A percentile compares a stretch with the other conserved stretches of the same genome.
Evolutionary conservation across 2,329 filamentous ascomycete genomes (phyloP).

Genomic region (Aurifilum marmelostoma): DNA sequence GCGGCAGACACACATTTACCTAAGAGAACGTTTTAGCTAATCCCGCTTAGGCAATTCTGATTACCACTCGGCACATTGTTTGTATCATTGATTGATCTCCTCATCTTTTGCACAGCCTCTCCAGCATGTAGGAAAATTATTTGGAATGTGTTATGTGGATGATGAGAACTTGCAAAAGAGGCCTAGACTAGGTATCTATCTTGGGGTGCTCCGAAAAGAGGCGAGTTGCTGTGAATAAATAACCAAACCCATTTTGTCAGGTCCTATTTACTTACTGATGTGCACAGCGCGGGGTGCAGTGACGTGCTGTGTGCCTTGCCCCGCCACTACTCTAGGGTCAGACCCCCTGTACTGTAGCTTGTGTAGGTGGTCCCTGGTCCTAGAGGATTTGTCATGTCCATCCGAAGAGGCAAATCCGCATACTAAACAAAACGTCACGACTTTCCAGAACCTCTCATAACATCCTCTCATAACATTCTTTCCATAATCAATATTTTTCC

Average conservation of each 20-base stretch:
- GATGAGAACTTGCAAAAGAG: not conserved
- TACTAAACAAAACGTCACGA: slow-evolving; percentile 2
- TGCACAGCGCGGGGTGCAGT: slow-evolving; percentile 2
- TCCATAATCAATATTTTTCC: not conserved
- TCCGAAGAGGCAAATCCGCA: slow-evolving; percentile 2
- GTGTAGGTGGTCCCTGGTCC: not conserved
- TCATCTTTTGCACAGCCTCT: not conserved
- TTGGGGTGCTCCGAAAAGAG: not conserved
- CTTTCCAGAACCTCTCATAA: not conserved
- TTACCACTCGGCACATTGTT: not conserved
- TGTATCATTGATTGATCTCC: not conserved
- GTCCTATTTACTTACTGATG: too few relatives aligned
- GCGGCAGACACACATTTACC: too few relatives aligned
- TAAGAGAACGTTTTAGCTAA: too few relatives aligned
- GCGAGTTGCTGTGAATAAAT: not conserved
- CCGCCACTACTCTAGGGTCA: not conserved
- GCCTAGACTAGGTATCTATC: not conserved
- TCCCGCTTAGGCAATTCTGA: not conserved
- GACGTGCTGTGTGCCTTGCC: slow-evolving; percentile 2
- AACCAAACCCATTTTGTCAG: too few relatives aligned
- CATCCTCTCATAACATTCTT: too few relatives aligned
- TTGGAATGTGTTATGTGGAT: not conserved
- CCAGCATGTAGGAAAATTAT: not conserved
- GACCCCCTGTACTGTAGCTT: not conserved
- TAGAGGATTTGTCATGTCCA: slow-evolving; percentile 2